These are phyloP conservation scores for Auricularia heimuer DNA, from an alignment of 768 basidiomycete species.

Conservation along the genomic window DNA sequence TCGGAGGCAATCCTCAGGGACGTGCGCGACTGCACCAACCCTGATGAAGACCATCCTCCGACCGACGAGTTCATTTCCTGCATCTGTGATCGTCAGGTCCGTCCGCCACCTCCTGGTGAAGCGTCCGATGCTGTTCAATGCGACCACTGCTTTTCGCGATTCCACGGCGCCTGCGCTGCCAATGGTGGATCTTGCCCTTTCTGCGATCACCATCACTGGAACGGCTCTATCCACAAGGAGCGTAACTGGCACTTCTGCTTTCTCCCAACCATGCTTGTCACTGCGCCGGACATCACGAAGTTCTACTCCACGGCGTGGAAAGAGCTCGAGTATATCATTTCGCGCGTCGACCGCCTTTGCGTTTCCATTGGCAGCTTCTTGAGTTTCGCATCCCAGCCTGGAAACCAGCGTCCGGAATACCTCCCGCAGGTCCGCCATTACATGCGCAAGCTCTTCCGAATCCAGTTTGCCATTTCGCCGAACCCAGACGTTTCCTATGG, in stretches of 20 bases:
- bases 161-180: constrained; percentile 76
- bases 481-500: constrained; percentile 75
- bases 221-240: constrained; percentile 72
- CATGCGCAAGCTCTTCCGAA: constrained; percentile 83
- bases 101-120: constrained; percentile 64
- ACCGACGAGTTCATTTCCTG: constrained; percentile 77
- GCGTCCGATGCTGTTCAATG: constrained; percentile 82
- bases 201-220: constrained; percentile 88
- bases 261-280: constrained; percentile 56
- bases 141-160: constrained; percentile 79
- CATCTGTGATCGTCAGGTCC: constrained; percentile 68
- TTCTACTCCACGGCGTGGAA: constrained; percentile 75
- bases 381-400: constrained; percentile 55
- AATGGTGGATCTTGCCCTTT: constrained; percentile 89
- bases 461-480: constrained; percentile 81
- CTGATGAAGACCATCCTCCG: constrained; percentile 72
- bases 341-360: constrained; percentile 66
- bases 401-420: constrained; percentile 65
- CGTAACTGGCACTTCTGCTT: constrained; percentile 79
- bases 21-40: constrained; percentile 61
- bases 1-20: constrained; percentile 60
- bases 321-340: constrained; percentile 69
- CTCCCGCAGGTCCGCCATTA: constrained; percentile 80
- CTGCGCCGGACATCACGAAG: constrained; percentile 70
- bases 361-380: constrained; percentile 72